These are phyloP conservation scores for Jaapia argillacea DNA, from an alignment of 768 basidiomycete genomes.

Conservation along the genomic window DNA sequence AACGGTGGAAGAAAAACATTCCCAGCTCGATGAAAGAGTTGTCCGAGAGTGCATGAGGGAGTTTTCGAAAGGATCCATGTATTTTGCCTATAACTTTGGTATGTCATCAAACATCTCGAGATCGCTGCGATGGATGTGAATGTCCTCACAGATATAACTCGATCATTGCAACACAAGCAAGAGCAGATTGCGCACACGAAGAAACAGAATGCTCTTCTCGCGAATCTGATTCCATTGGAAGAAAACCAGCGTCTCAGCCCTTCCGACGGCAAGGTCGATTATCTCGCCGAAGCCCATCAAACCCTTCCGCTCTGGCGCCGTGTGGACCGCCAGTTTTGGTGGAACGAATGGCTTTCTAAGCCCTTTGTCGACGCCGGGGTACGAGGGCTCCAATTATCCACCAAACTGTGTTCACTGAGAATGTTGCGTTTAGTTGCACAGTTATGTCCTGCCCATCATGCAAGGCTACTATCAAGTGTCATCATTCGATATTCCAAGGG, in stretches of 20 bases:
- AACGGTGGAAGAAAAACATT: slow-evolving; percentile 55
- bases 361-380: slow-evolving; percentile 86
- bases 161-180: slow-evolving; percentile 73
- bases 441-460: slow-evolving; percentile 84
- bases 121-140: neutral
- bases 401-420: neutral
- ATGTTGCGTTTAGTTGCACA: slow-evolving; percentile 46
- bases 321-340: slow-evolving; percentile 89
- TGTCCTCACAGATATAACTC: slow-evolving; percentile 55
- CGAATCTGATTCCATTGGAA: slow-evolving; percentile 45
- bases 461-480: slow-evolving; percentile 86
- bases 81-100: slow-evolving; percentile 85
- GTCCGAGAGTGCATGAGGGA: slow-evolving; percentile 69
- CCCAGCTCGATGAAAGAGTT: slow-evolving; percentile 77
- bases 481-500: slow-evolving; percentile 50
- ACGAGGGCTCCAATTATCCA: slow-evolving; percentile 15
- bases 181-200: slow-evolving; percentile 48
- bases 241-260: slow-evolving; percentile 14
- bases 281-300: slow-evolving; percentile 61
- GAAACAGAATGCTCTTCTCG: slow-evolving; percentile 48
- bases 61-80: slow-evolving; percentile 81
- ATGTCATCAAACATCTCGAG: slow-evolving; percentile 12
- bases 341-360: slow-evolving; percentile 85
- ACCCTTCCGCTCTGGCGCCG: slow-evolving; percentile 86
- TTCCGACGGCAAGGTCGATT: slow-evolving; percentile 31